phyloP scores from a whole-genome alignment of 2,329 filamentous ascomycete genomes.

The Monilinia fructigena region DNA sequence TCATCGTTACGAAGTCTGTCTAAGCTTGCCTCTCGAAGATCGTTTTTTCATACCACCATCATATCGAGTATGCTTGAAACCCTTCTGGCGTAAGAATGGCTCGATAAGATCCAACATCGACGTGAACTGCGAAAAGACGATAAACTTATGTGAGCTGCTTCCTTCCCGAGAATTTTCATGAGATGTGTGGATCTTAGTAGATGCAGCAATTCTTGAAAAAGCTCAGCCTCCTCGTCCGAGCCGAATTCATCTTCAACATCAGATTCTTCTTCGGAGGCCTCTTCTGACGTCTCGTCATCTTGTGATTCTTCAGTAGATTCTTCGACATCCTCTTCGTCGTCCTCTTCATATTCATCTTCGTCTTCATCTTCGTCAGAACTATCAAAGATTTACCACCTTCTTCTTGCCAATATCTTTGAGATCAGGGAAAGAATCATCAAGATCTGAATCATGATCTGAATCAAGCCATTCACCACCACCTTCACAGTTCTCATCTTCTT shows the following conservation, averaged over 20 bases:
- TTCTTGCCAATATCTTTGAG: slow-evolving; percentile 37
- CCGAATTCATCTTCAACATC: slow-evolving; percentile 40
- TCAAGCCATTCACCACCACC: slow-evolving; percentile 78
- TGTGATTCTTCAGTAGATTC: slow-evolving; percentile 41
- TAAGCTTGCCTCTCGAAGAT: slow-evolving; percentile 83
- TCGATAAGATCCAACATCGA: slow-evolving; percentile 97
- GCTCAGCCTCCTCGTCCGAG: slow-evolving; percentile 45
- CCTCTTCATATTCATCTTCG: slow-evolving; percentile 38
- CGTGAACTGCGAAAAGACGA: slow-evolving; percentile 97
- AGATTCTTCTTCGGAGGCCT: slow-evolving; percentile 42
- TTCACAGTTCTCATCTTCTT: slow-evolving; percentile 85
- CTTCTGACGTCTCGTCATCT: slow-evolving; percentile 33
- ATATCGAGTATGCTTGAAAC: slow-evolving; percentile 81
- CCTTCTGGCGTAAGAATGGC: slow-evolving; percentile 75
- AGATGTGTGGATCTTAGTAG: slow-evolving; percentile 89
- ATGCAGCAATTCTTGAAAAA: slow-evolving; percentile 59
- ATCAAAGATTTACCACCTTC: slow-evolving; percentile 30
- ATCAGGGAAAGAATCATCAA: slow-evolving; percentile 45
- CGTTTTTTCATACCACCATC: slow-evolving; percentile 92
- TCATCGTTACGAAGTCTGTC: slow-evolving; percentile 72
- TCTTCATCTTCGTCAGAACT: slow-evolving; percentile 38
- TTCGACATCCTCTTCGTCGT: slow-evolving; percentile 33
- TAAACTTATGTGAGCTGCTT: slow-evolving; percentile 89
- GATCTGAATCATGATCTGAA: slow-evolving; percentile 59
- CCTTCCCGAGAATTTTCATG: slow-evolving; percentile 74